Conservation (phyloP, 2,329 filamentous ascomycete genomes). For the Exophiala oligosperma region DNA sequence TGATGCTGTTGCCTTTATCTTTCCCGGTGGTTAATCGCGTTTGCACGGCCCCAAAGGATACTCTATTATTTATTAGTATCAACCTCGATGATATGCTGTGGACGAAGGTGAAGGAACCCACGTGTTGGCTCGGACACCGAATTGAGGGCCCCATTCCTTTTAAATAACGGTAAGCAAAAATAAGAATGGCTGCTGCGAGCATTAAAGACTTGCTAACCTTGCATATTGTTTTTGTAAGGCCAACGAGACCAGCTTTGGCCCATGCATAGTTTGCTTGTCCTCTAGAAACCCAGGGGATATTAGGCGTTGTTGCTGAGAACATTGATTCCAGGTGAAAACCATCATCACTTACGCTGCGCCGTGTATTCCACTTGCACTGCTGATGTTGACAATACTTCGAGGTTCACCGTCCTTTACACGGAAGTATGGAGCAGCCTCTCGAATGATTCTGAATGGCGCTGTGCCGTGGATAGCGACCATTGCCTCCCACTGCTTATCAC, state of each 20-base stretch:
- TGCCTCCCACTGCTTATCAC: slow-evolving; percentile 55
- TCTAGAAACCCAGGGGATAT: not conserved
- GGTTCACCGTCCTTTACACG: slow-evolving; percentile 79
- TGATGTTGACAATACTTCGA: slow-evolving; percentile 80
- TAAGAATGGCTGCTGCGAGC: too few relatives aligned
- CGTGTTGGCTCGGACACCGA: too few relatives aligned
- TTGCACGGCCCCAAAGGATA: slow-evolving; percentile 77
- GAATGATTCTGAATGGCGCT: slow-evolving; percentile 79
- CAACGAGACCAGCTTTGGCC: not conserved
- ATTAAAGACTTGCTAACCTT: not conserved
- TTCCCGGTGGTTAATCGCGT: slow-evolving; percentile 75
- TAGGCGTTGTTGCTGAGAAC: too few relatives aligned
- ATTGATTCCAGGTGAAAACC: slow-evolving; percentile 70
- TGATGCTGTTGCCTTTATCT: slow-evolving; percentile 79
- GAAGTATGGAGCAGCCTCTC: slow-evolving; percentile 81
- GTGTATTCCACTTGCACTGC: slow-evolving; percentile 75
- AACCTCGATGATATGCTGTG: too few relatives aligned
- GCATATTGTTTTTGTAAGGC: not conserved
- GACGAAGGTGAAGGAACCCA: too few relatives aligned
- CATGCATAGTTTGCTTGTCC: not conserved
- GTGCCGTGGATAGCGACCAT: slow-evolving; percentile 82
- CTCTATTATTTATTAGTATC: slow-evolving; percentile 57
- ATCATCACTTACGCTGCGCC: slow-evolving; percentile 83
- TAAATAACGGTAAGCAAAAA: too few relatives aligned
- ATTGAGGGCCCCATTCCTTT: too few relatives aligned